These are phyloP conservation scores for Cyclotella baltica DNA, from an alignment of 108 stramenopile genomes.

Conservation along the genomic window DNA sequence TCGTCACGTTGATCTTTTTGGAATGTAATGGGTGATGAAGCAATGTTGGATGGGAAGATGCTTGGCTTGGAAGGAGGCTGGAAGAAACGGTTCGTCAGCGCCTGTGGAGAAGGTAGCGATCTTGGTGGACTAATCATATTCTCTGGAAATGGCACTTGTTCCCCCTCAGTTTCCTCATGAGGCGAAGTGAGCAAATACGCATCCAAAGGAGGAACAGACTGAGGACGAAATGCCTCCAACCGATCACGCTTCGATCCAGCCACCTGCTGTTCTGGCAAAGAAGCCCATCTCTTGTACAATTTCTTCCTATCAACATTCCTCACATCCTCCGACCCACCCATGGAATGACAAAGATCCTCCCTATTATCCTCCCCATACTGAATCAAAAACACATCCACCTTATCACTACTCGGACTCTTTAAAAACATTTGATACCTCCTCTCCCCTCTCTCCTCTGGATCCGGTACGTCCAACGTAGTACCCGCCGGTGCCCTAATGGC, in stretches of 20 bases:
- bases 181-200: not conserved
- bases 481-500: conserved; percentile 91
- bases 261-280: conserved; percentile 1
- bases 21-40: not conserved
- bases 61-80: not conserved
- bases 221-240: not conserved
- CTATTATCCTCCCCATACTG: conserved; percentile 42
- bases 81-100: not conserved
- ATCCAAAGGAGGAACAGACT: not conserved
- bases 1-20: conserved; percentile 40
- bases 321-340: not conserved
- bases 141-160: not conserved
- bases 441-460: conserved; percentile 82
- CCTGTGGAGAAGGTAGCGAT: not conserved
- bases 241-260: not conserved
- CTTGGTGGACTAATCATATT: not conserved
- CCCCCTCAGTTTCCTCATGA: not conserved
- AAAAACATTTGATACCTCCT: conserved; percentile 90
- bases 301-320: not conserved
- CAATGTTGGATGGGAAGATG: not conserved
- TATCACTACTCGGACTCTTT: conserved; percentile 67
- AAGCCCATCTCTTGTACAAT: not conserved
- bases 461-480: conserved; percentile 89
- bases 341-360: not conserved
- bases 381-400: conserved; percentile 70